Evolutionary conservation across 257 asterid genomes (phyloP), one percentile per base, ranked within the genome.

Genomic region (Solanum clarkiae): DNA sequence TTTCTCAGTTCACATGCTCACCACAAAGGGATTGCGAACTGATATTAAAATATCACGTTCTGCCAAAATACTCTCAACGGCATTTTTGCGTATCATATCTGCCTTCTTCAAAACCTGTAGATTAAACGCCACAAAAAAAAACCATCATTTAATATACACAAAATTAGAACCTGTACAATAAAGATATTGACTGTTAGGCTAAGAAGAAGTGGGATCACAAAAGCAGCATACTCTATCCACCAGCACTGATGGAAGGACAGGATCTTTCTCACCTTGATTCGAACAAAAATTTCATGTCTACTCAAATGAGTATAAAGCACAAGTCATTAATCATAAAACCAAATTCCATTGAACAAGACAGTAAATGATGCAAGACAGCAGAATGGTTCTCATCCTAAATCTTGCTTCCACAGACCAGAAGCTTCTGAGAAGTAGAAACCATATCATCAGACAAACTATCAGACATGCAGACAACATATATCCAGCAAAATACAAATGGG

Each of bases 21-120:
- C 99, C 98, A 97, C 99, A 89, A 97, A 97, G 85, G 98, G 99
- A 91, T 97, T 97, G 89, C 98, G 99, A 77, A 97, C 99, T 84
- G 98, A 93, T 85, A 97, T 97, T 85, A 97, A 91, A 87, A 97
- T 97, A 92, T 97, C 97, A 45, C 99, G 97, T 86, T 97, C 99
- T 29, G 99, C 99, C 90, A 97, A 91, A 85, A 97, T 97, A 92
- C 99, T 97, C 93, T 97, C 98, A 71, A 97, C 99, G 6, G 99
- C 98, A 89, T 97, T 97, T 92, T 97, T 97, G 54, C 98, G 95
- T 88, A 97, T 91, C 98, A 94, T 97, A 89, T 97, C 99, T 84
- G 99, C 99, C 92, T 97, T 97, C 91, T 90, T 95, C 70, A 97
- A 95, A 87, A 97, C 98, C 99, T 97, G 92, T 81, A 84, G 53